Conservation (phyloP, 1,284 basidiomycete genomes). For the Erythrobasidium hasegawianum region DNA sequence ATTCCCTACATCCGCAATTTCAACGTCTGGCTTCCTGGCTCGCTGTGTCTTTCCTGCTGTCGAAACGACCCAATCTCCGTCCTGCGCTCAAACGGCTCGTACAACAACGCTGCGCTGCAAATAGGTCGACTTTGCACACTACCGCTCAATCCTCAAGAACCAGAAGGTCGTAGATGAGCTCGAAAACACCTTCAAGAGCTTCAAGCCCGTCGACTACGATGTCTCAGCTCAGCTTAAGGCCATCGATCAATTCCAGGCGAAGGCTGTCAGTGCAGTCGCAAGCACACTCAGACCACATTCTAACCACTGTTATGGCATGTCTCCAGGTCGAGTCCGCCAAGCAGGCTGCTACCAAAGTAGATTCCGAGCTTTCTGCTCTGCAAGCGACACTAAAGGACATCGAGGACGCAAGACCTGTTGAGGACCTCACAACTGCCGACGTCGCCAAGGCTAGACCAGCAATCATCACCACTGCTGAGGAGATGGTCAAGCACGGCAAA, state of each 20-base stretch:
- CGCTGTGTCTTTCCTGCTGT: too few species aligned
- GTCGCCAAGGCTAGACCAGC: conserved; percentile 90
- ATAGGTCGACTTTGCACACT: conserved; percentile 74
- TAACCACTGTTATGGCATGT: too few species aligned
- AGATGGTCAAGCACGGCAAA: conserved; percentile 98
- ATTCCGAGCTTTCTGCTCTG: conserved; percentile 86
- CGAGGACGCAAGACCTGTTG: conserved; percentile 93
- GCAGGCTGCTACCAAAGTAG: conserved; percentile 86
- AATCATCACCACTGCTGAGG: conserved; percentile 86
- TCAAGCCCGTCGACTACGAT: conserved; percentile 97
- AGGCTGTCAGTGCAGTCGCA: conserved; percentile 72
- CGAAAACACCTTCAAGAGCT: conserved; percentile 81
- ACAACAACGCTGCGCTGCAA: not conserved
- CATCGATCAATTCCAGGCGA: conserved; percentile 93
- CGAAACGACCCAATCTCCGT: too few species aligned
- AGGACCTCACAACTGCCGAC: conserved; percentile 81
- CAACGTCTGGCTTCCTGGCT: too few species aligned
- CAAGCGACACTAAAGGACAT: conserved; percentile 95
- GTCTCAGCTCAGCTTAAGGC: conserved; percentile 86
- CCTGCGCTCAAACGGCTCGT: too few species aligned
- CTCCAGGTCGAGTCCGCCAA: conserved; percentile 82
- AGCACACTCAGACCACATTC: not conserved
- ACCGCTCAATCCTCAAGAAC: conserved; percentile 89
- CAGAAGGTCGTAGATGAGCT: conserved; percentile 85
- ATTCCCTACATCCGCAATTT: too few species aligned